Evolutionary conservation across 2,329 filamentous ascomycete species (phyloP), one percentile per base, ranked within the genome.

Genomic region (Xylariales sp.): DNA sequence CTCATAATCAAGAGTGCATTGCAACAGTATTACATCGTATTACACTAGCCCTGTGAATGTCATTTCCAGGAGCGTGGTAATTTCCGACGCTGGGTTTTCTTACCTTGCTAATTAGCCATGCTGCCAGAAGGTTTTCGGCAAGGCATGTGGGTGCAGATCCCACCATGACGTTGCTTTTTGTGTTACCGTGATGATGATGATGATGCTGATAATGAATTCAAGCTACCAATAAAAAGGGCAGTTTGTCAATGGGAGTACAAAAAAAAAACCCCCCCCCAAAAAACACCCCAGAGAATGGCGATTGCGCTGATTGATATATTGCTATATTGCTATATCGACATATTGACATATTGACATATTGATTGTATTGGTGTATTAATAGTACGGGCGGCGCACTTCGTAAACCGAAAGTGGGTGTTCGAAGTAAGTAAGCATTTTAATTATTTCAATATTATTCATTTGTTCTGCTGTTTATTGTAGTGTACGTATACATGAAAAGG

Each of bases 21-120:
- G 39, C 12, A 41, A 41, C 4, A 10, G 9, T 41, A 41, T 12
- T 41, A 14, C 39, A 41, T 14, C 39, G 39, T 41, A 41, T 41
- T 41, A 4, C 39, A 14, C 39, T 41, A 41, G 10, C 39, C 39
- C 39, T 41, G 39, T 41, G 39, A 41, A 14, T 10, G 39, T 41
- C 39, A 41, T 41, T 41, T 41, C 64, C 57, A 67, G 59, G 58
- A 46, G 36, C 46, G 14, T 41, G 59, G 64, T 67, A 67, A 67
- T 67, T 58, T 67, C 64, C 64, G 64, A 59, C 34, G 28, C 39
- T 48, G 56, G 16, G 14, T 32, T 53, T 45, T 18, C 36, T 12
- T 39, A 39, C 8, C 36, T 30, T 61, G 59, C 64, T 64, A 67
- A 63, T 69, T 69, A 63, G 56, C 50, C 41, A 49, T 46, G 39